Conservation (phyloP, 2,329 filamentous ascomycete species). For the Gnomoniopsis smithogilvyi region DNA sequence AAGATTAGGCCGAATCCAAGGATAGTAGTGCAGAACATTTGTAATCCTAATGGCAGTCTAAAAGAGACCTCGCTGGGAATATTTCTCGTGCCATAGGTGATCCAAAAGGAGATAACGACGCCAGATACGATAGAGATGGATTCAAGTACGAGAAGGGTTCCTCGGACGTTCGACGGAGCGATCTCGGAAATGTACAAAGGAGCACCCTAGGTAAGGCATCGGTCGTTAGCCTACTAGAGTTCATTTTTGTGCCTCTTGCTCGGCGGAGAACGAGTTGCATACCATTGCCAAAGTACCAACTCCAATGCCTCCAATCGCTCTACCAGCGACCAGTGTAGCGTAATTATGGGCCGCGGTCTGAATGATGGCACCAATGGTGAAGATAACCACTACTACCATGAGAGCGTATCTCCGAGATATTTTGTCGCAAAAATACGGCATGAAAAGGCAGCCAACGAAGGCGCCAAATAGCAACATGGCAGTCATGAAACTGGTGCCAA, state of each 20-base stretch:
- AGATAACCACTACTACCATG: constrained; percentile 46
- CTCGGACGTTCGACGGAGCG: constrained; percentile 26
- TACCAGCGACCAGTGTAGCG: constrained; percentile 47
- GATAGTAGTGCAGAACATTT: constrained; percentile 29
- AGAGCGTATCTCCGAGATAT: constrained; percentile 52
- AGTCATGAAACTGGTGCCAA: constrained; percentile 39
- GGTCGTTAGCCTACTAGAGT: no score
- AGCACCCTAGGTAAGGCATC: constrained; percentile 2
- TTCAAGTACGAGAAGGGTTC: constrained; percentile 29
- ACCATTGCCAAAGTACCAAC: constrained; percentile 50
- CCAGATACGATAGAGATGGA: constrained; percentile 29
- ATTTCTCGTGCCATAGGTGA: constrained; percentile 23
- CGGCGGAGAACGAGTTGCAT: no score
- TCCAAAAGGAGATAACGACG: constrained; percentile 27
- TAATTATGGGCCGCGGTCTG: constrained; percentile 48
- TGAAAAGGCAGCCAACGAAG: constrained; percentile 35
- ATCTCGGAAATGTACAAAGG: constrained; percentile 28
- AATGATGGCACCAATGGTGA: constrained; percentile 50
- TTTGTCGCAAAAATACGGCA: constrained; percentile 40
- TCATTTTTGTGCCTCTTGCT: no score
- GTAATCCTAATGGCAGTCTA: constrained; percentile 43
- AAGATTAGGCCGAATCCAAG: constrained; percentile 36
- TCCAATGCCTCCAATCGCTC: constrained; percentile 52
- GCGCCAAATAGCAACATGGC: constrained; percentile 53
- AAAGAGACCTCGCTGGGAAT: constrained; percentile 26